phyloP scores from a whole-genome alignment of 2,329 filamentous ascomycete species.

The Xylariaceae sp. region DNA sequence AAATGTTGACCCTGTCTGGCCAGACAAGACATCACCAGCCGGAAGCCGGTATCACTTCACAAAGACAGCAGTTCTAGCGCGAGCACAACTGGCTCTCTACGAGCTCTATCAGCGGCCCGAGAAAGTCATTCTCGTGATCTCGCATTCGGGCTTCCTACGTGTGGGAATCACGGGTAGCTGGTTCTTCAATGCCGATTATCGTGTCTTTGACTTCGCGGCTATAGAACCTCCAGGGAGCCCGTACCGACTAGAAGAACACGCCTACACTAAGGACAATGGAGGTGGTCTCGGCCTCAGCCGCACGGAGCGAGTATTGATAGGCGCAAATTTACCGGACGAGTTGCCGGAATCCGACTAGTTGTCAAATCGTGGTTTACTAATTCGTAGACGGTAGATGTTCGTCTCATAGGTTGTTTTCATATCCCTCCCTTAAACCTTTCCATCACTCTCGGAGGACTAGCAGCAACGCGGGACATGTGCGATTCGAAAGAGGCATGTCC shows the following conservation, averaged over 20 bases:
- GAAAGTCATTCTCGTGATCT: slow-evolving; percentile 59
- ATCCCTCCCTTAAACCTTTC: too few relatives aligned
- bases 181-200: slow-evolving; percentile 60
- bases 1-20: slow-evolving; percentile 53
- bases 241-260: slow-evolving; percentile 42
- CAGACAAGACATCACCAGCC: slow-evolving; percentile 52
- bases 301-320: slow-evolving; percentile 36
- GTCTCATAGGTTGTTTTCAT: too few relatives aligned
- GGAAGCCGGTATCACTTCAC: slow-evolving; percentile 49
- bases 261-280: slow-evolving; percentile 41
- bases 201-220: slow-evolving; percentile 51
- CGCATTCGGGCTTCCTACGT: slow-evolving; percentile 60
- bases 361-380: not conserved
- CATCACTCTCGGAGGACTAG: too few relatives aligned
- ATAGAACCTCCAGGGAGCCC: slow-evolving; percentile 25
- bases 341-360: slow-evolving; percentile 18
- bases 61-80: slow-evolving; percentile 46
- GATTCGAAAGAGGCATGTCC: too few relatives aligned
- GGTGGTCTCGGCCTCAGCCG: slow-evolving; percentile 49
- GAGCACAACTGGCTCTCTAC: slow-evolving; percentile 48
- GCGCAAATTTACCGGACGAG: slow-evolving; percentile 36
- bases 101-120: slow-evolving; percentile 50
- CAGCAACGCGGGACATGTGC: too few relatives aligned
- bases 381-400: too few relatives aligned
- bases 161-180: slow-evolving; percentile 49